Base-by-base conservation (phyloP, 176 grass and related monocot genomes). In the Microstegium vimineum region DNA sequence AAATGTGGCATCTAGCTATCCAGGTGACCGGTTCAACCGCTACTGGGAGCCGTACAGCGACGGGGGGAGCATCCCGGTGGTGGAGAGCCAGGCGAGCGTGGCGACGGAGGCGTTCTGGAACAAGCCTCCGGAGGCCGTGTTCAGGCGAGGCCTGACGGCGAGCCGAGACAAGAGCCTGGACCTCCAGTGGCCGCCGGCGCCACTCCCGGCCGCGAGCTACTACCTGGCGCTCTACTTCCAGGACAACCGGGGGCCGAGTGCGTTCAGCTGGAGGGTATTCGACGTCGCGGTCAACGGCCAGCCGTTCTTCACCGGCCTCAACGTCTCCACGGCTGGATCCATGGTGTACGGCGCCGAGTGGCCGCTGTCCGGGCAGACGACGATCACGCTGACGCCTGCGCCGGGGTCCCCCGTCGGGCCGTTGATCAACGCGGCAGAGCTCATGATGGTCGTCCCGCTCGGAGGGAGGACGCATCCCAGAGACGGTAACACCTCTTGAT, bases 171-270 rank as follows among this genome's bases (percentile, higher is more conserved):
- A 95, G 42, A 81, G 76, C 31, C 86, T 99, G 1, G 80, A 83
- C 2, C 30, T 98, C n/a, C 87, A 78, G 45, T 98, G 93, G 93
- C 93, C 96, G 16, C 49, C 89, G 30, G 45, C 69, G 89, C 60
- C 65, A 33, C 84, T 98, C 9, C 95, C 96, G 25, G 30, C 45
- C 6, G 90, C 96, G 25, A 93, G 12, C 76, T 98, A 98, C 89
- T 95, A 95, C 79, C 34, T 98, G 20, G 90, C 90, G 5, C 90
- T 98, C 31, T 98, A 98, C 87, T 93, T 98, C 64, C 96, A 95
- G 82, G 93, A 98, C 64, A 89, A 90, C 86, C 84, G 96, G 9
- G 68, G 37, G 32, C 83, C 90, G 14, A 90, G 87, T n/a, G 78
- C 81, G 1, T 82, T 91, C 61, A 91, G 89, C 71, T 93, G 87